Evolutionary conservation across 2,329 filamentous ascomycete species (phyloP).

Genomic region (Raffaelea arxii): DNA sequence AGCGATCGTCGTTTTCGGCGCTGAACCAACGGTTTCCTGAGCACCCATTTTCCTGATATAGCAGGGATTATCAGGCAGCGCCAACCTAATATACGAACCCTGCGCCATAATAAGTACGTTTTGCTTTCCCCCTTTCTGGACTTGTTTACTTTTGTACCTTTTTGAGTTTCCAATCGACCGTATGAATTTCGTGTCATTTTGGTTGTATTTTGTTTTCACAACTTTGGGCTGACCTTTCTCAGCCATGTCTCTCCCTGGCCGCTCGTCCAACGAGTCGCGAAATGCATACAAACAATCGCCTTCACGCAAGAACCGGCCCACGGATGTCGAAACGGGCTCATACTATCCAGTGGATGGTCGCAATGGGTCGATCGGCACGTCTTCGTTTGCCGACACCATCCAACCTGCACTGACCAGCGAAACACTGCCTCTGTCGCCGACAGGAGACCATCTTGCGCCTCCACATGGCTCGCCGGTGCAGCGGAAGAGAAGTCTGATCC

Average conservation of each 20-base stretch:
- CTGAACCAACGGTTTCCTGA: too few relatives aligned
- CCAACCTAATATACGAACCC: too few relatives aligned
- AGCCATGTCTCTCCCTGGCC: conserved; percentile 54
- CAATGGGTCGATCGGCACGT: conserved; percentile 49
- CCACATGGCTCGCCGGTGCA: conserved; percentile 25
- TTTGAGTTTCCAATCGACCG: background rate
- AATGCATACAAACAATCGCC: conserved; percentile 59
- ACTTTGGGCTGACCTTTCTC: conserved; percentile 24
- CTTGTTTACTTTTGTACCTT: background rate
- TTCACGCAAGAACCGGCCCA: conserved; percentile 53
- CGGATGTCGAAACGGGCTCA: conserved; percentile 60
- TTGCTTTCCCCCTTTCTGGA: too few relatives aligned
- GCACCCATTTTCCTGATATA: too few relatives aligned
- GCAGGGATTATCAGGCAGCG: too few relatives aligned
- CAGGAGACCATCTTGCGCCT: conserved; percentile 23
- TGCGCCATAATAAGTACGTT: too few relatives aligned
- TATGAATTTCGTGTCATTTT: too few relatives aligned
- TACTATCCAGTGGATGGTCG: conserved; percentile 37
- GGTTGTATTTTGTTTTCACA: too few relatives aligned
- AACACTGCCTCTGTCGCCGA: conserved; percentile 42
- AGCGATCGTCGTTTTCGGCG: too few relatives aligned
- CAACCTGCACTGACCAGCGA: conserved; percentile 48
- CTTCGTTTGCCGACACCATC: conserved; percentile 43
- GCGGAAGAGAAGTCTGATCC: conserved; percentile 80
- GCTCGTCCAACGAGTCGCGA: conserved; percentile 50